Percentiles rank a stretch among this genome's conserved stretches.
phyloP scores from a whole-genome alignment of 73 alveolate genomes.

The Durusdinium trenchii region DNA sequence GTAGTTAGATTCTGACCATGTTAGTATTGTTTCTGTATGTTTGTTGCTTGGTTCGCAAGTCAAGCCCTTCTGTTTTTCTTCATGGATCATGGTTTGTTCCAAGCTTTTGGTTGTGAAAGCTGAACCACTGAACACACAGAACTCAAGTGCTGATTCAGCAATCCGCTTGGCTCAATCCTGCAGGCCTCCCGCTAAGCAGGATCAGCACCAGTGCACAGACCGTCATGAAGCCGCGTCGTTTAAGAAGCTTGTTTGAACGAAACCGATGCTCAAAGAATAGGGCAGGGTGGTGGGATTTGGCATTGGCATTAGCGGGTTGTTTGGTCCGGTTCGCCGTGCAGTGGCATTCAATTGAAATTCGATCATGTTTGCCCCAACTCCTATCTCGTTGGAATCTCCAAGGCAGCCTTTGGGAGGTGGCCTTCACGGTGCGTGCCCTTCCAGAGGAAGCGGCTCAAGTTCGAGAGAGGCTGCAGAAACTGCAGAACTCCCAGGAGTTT shows the following conservation, averaged over 20 bases:
- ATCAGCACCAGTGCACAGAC: neutral
- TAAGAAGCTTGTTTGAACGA: neutral
- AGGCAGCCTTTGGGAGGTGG: conserved; percentile 38
- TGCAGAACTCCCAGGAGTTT: conserved; percentile 32
- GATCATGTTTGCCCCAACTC: too few species aligned
- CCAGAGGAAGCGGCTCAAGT: neutral
- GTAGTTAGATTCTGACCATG: too few species aligned
- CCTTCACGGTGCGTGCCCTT: neutral
- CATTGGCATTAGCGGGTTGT: too few species aligned
- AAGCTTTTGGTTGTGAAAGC: neutral
- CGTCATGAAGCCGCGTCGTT: neutral
- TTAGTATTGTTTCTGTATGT: too few species aligned
- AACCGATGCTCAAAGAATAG: neutral
- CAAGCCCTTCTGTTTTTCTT: neutral
- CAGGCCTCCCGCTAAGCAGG: conserved; percentile 3
- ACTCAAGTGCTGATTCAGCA: neutral
- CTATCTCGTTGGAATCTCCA: neutral
- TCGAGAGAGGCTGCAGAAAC: neutral
- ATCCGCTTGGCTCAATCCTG: neutral
- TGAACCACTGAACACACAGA: neutral
- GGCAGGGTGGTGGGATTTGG: neutral
- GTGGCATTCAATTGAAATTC: too few species aligned
- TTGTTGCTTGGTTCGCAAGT: too few species aligned
- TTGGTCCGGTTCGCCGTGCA: too few species aligned
- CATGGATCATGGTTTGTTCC: neutral